These are phyloP conservation scores for Phytophthora fragariae DNA, from an alignment of 352 stramenopile species.

Conservation along the genomic window DNA sequence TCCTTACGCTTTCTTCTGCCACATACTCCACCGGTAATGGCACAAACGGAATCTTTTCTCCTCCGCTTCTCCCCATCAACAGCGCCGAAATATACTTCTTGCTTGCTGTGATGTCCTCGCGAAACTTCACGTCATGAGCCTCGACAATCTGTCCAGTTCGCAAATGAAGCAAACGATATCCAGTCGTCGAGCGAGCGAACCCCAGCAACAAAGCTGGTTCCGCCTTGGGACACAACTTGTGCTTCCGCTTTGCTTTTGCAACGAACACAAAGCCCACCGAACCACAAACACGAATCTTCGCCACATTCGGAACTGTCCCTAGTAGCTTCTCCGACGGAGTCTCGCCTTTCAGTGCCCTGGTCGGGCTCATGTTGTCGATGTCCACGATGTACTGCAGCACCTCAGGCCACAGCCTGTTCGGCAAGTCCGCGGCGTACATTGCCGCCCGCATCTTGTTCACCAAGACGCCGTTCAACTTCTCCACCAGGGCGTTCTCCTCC, in stretches of 20 bases:
- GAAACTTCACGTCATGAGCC: not conserved
- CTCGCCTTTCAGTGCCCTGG: not conserved
- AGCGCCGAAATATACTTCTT: not conserved
- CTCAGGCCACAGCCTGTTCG: not conserved
- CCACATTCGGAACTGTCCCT: not conserved
- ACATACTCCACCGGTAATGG: not conserved
- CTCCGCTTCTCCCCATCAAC: not conserved
- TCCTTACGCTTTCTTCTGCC: not conserved
- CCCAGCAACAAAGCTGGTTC: not conserved
- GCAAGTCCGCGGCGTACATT: conserved; percentile 16
- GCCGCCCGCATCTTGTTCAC: conserved; percentile 4
- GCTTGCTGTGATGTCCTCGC: not conserved
- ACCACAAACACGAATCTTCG: not conserved
- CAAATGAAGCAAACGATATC: not conserved
- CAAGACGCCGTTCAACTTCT: conserved; percentile 3
- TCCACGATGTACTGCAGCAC: conserved; percentile 11
- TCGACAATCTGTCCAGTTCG: not conserved
- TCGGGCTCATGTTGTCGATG: conserved; percentile 12
- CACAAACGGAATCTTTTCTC: not conserved
- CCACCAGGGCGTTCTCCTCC: conserved; percentile 7
- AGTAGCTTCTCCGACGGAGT: conserved; percentile 12
- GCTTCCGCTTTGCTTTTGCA: not conserved
- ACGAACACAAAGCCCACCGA: conserved; percentile 7
- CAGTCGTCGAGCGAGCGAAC: not conserved
- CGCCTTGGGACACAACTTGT: not conserved